Base-by-base conservation (phyloP, 257 asterid species). In the Fraxinus anomala region DNA sequence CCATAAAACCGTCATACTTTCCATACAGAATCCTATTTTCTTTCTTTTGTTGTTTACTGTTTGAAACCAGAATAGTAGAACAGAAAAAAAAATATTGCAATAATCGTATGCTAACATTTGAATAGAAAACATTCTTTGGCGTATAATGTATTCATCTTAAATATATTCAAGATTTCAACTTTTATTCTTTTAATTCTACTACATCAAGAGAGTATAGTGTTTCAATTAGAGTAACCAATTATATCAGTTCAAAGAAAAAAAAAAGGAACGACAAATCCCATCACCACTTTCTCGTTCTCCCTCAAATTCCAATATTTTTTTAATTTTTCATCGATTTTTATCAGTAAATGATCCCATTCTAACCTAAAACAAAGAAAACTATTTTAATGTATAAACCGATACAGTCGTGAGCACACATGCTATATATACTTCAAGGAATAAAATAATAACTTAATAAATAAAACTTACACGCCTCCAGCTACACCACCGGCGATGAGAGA, bases 401-500 rank as follows among this genome's bases (percentile, higher is more conserved):
- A 47, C 23, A 17, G 26, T 34, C 56, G 76, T 34, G 54, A 44
- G 72, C 75, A 59, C 71, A 63, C 63, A 70, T 12, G 65, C 19
- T 71, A 28, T 4, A 24, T 21, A 59, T 59, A 59, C 67, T 59
- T n/a, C 7, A 16, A 54, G 26, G 11, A 54, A 7, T 21, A 80
- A 31, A 19, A 75, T 1, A 17, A 36, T 67, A 28, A 70, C 47
- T 39, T 10, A 39, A 33, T 49, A 39, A 70, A 3, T 66, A 49
- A 54, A 37, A 81, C 99, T 89, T 80, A 95, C 98, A 95, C 89
- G 86, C 98, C 98, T 63, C 99, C 99, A 12, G 99, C 98, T 34
- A 90, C 97, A 33, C 99, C 99, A 51, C 98, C 99, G 42, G 98
- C 97, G 36, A 91, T 83, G 68, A 95, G 94, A 81, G 99, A 95